Evolutionary conservation across 352 stramenopile species (phyloP), one percentile per base, ranked within the genome.

Genomic region (Phytophthora meadii): DNA sequence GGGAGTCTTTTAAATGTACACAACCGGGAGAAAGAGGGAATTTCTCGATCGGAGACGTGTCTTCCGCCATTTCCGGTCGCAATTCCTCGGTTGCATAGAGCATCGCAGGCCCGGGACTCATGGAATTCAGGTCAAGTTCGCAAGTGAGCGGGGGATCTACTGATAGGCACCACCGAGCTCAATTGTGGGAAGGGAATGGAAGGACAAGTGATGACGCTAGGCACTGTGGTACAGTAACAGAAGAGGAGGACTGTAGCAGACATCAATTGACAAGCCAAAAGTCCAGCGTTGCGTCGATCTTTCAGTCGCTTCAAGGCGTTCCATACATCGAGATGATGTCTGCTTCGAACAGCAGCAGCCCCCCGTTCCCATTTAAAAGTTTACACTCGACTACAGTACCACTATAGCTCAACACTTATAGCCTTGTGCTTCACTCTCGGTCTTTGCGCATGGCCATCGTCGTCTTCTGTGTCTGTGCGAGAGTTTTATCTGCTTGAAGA

Each of bases 11-110:
- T 8, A 75, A 50, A 4, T 65, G 54, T 17, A 72, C 69, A 48
- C 63, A 65, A 14, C 70, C 73, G 4, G 63, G 49, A 0, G 73
- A 70, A 22, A 81, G 54, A 8, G 73, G 70, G 34, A 81, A 71
- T 15, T 62, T 46, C 10, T 62, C n/a, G 4, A 70, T 51, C 0
- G 68, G 68, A 25, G 64, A 76, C 25, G 28, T 48, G 28, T n/a
- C 54, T 25, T 62, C 49, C 3, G 34, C 53, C 42, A 56, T 60
- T 2, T 82, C 60, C 6, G 68, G 25, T 22, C 61, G 61, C 42
- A 86, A 52, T 10, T 76, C 63, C 3, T 54, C 61, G 0, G 56
- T n/a, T 7, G 22, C 12, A 5, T 28, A 61, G 24, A 17, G 55
- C 27, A 54, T 42, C 4, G 25, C 8, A 27, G 44, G n/a, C 7